phyloP scores from a whole-genome alignment of 305 asterid species.

The Lippia alba region DNA sequence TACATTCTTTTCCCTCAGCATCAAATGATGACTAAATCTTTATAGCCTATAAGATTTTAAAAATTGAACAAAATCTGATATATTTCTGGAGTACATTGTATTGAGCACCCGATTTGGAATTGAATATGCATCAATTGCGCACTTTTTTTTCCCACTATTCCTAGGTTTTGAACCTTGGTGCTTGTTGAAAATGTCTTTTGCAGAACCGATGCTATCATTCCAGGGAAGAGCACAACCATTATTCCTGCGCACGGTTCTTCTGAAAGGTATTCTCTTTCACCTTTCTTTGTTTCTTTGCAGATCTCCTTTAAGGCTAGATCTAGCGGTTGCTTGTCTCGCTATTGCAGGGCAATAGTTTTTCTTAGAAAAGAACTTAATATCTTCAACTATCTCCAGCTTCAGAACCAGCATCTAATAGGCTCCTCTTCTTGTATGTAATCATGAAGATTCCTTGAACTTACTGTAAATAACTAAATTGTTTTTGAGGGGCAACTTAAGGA shows the following conservation, averaged over 20 bases:
- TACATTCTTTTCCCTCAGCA: conserved; percentile 15
- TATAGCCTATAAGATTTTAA: neutral
- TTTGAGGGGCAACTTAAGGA: conserved; percentile 21
- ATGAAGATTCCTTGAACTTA: conserved; percentile 26
- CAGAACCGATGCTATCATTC: conserved; percentile 65
- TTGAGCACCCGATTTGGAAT: conserved; percentile 17
- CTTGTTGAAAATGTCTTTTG: conserved; percentile 31
- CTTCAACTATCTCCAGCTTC: conserved; percentile 23
- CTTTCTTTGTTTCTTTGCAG: conserved; percentile 29
- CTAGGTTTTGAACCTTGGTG: conserved; percentile 20
- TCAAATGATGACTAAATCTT: conserved; percentile 1
- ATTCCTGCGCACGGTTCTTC: conserved; percentile 61
- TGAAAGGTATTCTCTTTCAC: conserved; percentile 61
- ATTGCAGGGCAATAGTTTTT: conserved; percentile 17
- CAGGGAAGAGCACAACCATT: conserved; percentile 64
- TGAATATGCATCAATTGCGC: conserved; percentile 5
- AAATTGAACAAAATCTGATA: conserved; percentile 4
- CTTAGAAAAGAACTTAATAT: neutral
- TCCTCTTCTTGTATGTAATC: conserved; percentile 10
- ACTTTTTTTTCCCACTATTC: conserved; percentile 1
- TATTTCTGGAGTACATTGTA: conserved; percentile 14
- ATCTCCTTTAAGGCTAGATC: conserved; percentile 19
- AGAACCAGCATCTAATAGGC: neutral
- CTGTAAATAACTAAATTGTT: neutral
- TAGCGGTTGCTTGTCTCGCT: conserved; percentile 7